phyloP scores from a whole-genome alignment of 305 asterid genomes.

The Solanum hybrid region DNA sequence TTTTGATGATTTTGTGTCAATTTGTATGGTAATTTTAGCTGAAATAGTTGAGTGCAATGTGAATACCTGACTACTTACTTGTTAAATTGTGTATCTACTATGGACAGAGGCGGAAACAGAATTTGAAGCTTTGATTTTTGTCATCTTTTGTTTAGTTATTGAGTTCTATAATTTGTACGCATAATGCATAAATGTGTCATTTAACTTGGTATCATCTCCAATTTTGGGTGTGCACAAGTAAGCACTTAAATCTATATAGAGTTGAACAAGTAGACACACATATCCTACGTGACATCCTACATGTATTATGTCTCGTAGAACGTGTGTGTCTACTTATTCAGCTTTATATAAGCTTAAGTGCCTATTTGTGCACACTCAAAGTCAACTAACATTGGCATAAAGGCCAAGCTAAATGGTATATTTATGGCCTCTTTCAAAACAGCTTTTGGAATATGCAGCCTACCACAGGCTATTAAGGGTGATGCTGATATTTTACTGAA shows the following conservation, averaged over 20 bases:
- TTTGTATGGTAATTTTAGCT: background rate
- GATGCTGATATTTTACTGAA: conserved; percentile 30
- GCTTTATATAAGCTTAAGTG: no score
- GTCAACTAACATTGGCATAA: no score
- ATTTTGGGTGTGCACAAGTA: no score
- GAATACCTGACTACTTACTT: background rate
- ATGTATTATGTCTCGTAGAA: no score
- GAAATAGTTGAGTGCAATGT: background rate
- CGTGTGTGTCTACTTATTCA: no score
- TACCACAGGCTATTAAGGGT: conserved; percentile 53
- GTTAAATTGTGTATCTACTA: background rate
- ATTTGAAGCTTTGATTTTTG: background rate
- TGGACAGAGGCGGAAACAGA: background rate
- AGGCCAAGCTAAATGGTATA: no score
- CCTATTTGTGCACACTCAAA: no score
- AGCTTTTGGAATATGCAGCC: conserved; percentile 43
- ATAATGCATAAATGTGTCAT: no score
- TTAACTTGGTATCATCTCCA: no score
- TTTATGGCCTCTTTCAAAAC: conserved; percentile 36
- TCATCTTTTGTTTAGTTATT: background rate
- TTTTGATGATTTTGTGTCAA: background rate
- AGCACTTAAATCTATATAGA: no score
- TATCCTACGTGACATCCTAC: no score
- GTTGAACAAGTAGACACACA: no score
- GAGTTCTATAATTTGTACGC: background rate